Evolutionary conservation across 164 flowering plant species (phyloP).

Genomic region (Euptelea pleiosperma): DNA sequence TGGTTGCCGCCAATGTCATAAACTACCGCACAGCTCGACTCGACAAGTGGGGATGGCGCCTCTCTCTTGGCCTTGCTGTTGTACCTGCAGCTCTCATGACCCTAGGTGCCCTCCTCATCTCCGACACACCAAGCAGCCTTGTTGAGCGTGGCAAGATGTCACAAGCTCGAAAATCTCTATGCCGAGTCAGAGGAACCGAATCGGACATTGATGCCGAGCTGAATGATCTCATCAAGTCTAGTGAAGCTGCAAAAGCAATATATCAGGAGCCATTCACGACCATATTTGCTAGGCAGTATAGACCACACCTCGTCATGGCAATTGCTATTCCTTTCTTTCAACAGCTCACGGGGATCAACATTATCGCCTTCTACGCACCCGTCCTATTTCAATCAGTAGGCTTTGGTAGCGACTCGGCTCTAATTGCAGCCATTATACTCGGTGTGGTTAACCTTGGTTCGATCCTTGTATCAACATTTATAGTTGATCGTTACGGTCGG

Average conservation of each 20-base stretch:
- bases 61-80: slow-evolving; percentile 57
- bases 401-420: slow-evolving; percentile 3
- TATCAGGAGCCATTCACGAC: slow-evolving; percentile 36
- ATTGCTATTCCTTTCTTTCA: slow-evolving; percentile 19
- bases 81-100: slow-evolving; percentile 54
- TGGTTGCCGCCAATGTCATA: slow-evolving; percentile 44
- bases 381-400: slow-evolving; percentile 35
- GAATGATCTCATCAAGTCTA: slow-evolving; percentile 1
- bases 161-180: slow-evolving; percentile 1
- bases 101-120: slow-evolving; percentile 40
- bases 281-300: slow-evolving; percentile 32
- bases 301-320: slow-evolving; percentile 24
- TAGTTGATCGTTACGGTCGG: slow-evolving; percentile 19
- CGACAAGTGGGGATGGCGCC: slow-evolving; percentile 49
- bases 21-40: slow-evolving; percentile 41
- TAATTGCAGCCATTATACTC: too few relatives aligned
- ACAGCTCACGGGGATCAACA: too few relatives aligned
- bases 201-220: slow-evolving; percentile 17
- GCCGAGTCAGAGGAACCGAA: slow-evolving; percentile 8
- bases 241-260: slow-evolving; percentile 20
- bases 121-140: slow-evolving; percentile 28
- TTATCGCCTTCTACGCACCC: slow-evolving; percentile 13
- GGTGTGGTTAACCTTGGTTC: too few relatives aligned
- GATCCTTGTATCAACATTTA: too few relatives aligned
- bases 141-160: slow-evolving; percentile 19